phyloP scores from a whole-genome alignment of 1,139 yeast genomes.

The Kurtzmaniella quercitrusa region DNA sequence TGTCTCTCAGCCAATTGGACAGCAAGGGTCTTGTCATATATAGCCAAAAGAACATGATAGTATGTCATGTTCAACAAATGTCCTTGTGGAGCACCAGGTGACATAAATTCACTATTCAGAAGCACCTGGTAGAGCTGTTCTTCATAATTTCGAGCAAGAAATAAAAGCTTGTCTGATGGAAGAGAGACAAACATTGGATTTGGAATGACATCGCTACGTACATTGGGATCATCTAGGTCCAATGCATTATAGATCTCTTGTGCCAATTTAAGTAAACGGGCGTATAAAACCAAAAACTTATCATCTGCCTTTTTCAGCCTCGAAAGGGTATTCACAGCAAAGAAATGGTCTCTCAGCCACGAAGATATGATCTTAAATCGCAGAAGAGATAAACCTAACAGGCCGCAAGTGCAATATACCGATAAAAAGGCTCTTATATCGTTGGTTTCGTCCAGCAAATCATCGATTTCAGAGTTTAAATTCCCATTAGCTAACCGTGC shows the following conservation, averaged over 20 bases:
- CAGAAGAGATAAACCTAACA: slow-evolving; percentile 46
- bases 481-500: slow-evolving; percentile 1
- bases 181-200: not conserved
- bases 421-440: slow-evolving; percentile 40
- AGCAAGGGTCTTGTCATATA: slow-evolving; percentile 46
- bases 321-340: slow-evolving; percentile 29
- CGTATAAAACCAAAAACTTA: slow-evolving; percentile 33
- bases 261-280: slow-evolving; percentile 37
- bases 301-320: slow-evolving; percentile 26
- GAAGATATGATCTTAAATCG: slow-evolving; percentile 40
- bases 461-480: slow-evolving; percentile 10
- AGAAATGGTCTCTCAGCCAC: slow-evolving; percentile 44
- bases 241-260: slow-evolving; percentile 32
- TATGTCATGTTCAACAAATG: slow-evolving; percentile 35
- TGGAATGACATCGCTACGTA: not conserved
- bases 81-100: slow-evolving; percentile 21
- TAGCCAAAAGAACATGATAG: slow-evolving; percentile 44
- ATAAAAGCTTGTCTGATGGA: slow-evolving; percentile 5
- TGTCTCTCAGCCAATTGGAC: slow-evolving; percentile 16
- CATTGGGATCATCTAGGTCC: slow-evolving; percentile 5
- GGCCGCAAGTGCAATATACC: slow-evolving; percentile 48
- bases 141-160: slow-evolving; percentile 17
- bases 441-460: slow-evolving; percentile 33
- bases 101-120: slow-evolving; percentile 27
- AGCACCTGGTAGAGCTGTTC: slow-evolving; percentile 17